phyloP scores from a whole-genome alignment of 352 stramenopile genomes.

The Pythium grandisporangium region DNA sequence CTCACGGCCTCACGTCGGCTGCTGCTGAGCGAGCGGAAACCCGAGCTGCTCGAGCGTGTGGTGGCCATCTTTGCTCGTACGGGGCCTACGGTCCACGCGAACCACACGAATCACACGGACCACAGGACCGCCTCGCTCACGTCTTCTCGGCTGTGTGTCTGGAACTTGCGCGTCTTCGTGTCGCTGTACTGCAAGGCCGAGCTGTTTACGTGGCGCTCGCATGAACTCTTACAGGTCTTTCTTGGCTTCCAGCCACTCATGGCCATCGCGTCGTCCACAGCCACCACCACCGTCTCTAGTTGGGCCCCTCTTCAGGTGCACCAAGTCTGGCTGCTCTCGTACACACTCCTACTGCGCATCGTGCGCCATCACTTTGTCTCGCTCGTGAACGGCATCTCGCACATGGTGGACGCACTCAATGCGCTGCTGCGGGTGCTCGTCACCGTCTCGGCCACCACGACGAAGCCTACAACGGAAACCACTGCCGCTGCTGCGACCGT shows the following conservation, averaged over 20 bases:
- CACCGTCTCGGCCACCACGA: constrained; percentile 1
- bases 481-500: background rate
- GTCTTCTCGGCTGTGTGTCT: constrained; percentile 16
- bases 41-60: constrained; percentile 29
- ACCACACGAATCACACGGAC: constrained; percentile 11
- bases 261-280: constrained; percentile 10
- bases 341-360: constrained; percentile 66
- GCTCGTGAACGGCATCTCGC: constrained; percentile 49
- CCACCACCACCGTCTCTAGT: constrained; percentile 7
- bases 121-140: background rate
- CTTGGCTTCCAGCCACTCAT: constrained; percentile 53
- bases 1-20: constrained; percentile 35
- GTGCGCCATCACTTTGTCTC: constrained; percentile 70
- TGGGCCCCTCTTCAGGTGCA: constrained; percentile 33
- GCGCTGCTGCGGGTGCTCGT: constrained; percentile 61
- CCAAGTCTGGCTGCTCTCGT: constrained; percentile 69
- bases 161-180: constrained; percentile 51
- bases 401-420: constrained; percentile 60
- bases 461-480: no score
- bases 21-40: constrained; percentile 41
- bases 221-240: constrained; percentile 66
- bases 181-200: constrained; percentile 70
- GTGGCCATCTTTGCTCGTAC: constrained; percentile 34
- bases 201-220: constrained; percentile 67
- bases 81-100: no score